Conservation (phyloP, 192 early-diverging fungal genomes). For the Backusella tarrabulga region DNA sequence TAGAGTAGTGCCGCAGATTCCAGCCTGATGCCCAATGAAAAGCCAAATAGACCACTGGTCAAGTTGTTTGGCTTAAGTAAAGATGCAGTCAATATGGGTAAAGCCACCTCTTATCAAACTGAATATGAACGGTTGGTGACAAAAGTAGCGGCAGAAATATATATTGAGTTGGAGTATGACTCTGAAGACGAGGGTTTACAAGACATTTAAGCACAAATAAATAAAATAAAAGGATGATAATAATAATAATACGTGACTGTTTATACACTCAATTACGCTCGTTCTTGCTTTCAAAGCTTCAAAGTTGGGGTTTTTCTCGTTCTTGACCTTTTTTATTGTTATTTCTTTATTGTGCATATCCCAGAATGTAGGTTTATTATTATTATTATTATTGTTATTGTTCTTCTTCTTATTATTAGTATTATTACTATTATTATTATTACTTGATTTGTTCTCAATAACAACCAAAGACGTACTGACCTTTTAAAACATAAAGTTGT, state of each 20-base stretch:
- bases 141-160: conserved; percentile 17
- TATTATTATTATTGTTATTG: neutral
- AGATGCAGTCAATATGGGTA: conserved; percentile 22
- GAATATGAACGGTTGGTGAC: conserved; percentile 30
- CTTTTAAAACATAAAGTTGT: neutral
- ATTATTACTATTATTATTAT: neutral
- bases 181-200: neutral
- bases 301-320: too few species aligned
- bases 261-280: neutral
- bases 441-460: neutral
- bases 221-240: neutral
- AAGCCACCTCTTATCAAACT: conserved; percentile 23
- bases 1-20: neutral
- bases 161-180: conserved; percentile 16
- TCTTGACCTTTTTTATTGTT: neutral
- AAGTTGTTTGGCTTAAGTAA: conserved; percentile 11
- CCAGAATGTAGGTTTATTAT: neutral
- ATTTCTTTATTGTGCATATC: neutral
- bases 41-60: neutral
- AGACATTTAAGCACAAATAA: neutral
- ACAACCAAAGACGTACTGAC: neutral
- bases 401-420: neutral
- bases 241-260: neutral
- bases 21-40: neutral
- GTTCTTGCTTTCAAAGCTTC: too few species aligned